Conservation (phyloP, 352 stramenopile species). For the Blastocystis sp. region DNA sequence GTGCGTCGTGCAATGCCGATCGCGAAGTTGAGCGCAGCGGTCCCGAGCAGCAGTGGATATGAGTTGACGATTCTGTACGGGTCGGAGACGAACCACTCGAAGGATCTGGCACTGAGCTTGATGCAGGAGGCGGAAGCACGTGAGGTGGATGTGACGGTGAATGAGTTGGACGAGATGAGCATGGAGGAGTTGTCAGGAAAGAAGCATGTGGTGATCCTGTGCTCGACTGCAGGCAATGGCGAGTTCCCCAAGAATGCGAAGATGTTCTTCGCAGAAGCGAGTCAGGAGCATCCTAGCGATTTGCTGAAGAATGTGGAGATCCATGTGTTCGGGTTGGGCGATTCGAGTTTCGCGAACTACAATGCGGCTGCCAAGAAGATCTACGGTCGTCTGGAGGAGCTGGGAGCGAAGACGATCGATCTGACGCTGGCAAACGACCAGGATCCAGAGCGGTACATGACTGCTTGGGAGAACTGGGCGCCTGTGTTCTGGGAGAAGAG, state of each 20-base stretch:
- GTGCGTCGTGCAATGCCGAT: slow-evolving; percentile 68
- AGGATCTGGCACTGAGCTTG: slow-evolving; percentile 71
- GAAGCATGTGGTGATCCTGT: slow-evolving; percentile 73
- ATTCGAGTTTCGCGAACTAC: slow-evolving; percentile 76
- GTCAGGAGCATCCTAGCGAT: background rate
- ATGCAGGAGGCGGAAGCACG: slow-evolving; percentile 71
- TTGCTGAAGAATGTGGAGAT: slow-evolving; percentile 69
- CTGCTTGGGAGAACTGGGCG: background rate
- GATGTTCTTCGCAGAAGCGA: slow-evolving; percentile 70
- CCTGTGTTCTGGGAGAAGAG: background rate
- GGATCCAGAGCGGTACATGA: slow-evolving; percentile 43
- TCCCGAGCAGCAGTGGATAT: slow-evolving; percentile 68
- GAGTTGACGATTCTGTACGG: slow-evolving; percentile 73
- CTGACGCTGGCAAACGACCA: slow-evolving; percentile 7
- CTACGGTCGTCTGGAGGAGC: slow-evolving; percentile 71
- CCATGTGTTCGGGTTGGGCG: slow-evolving; percentile 73
- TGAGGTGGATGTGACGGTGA: slow-evolving; percentile 63
- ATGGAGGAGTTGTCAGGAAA: slow-evolving; percentile 71
- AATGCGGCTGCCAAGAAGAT: slow-evolving; percentile 71
- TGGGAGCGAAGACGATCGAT: slow-evolving; percentile 67
- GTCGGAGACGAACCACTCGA: slow-evolving; percentile 72
- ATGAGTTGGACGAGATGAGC: slow-evolving; percentile 77
- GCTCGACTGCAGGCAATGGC: slow-evolving; percentile 72
- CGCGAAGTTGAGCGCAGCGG: slow-evolving; percentile 68
- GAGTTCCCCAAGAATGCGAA: slow-evolving; percentile 74